Evolutionary conservation across 2,329 filamentous ascomycete species (phyloP), one percentile per base, ranked within the genome.

Genomic region (Fusarium ramigenum): DNA sequence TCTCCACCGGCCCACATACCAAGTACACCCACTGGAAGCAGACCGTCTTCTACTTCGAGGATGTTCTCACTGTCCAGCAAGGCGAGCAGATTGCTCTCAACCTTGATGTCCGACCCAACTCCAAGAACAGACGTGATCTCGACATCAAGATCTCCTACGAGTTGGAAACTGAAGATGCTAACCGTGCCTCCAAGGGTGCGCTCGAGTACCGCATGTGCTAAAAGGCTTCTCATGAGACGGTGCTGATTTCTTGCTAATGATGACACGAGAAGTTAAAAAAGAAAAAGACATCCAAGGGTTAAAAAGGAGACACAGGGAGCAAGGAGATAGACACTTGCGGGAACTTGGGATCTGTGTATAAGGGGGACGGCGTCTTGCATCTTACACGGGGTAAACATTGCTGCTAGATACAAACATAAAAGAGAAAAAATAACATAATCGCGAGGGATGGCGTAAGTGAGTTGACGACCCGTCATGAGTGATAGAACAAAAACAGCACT

Each of bases 11-110:
- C 28, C 96, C 96, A 34, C 96, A 98, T 85, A 97, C 96, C 78
- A 98, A 98, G 86, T 98, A 98, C 86, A 99, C 96, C 23, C 96
- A 99, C 89, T 99, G 96, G 96, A 99, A 99, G 87, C 96, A 99
- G 87, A 99, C 96, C 18, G 96, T 99, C 72, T 98, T 99, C 86
- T 99, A 99, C 86, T 88, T 99, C 73, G 91, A 93, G 79, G 95
- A 99, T 77, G 93, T 97, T 39, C 86, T 99, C 74, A 98, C 95
- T 23, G 95, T 97, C 42, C 92, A 97, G 83, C 89, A 94, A 80
- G 94, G 93, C 64, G 96, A 99, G 87, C 87, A 90, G 79, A 88
- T 99, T 68, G 84, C 86, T 68, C 93, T 94, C 79, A 86, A 88
- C 37, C 85, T 99, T 44, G 88, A 90, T 73, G 97, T 96, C 85